phyloP scores from a whole-genome alignment of 169 alveolate species.

The Eimeria acervulina region DNA sequence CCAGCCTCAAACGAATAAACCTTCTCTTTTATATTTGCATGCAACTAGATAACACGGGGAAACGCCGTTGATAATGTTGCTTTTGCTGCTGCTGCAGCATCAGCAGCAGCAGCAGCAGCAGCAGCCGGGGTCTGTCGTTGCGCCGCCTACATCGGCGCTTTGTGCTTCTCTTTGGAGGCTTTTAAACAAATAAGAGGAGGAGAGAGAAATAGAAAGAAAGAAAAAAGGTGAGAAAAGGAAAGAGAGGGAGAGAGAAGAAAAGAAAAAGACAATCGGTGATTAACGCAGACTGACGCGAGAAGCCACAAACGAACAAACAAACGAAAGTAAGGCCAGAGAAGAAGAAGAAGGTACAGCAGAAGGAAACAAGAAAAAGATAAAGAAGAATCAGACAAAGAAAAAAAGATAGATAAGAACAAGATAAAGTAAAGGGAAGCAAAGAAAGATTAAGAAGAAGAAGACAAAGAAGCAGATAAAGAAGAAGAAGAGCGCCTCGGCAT shows the following conservation, averaged over 20 bases:
- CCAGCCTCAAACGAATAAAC: too few species aligned
- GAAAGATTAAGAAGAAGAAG: background rate
- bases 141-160: background rate
- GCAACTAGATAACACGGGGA: too few species aligned
- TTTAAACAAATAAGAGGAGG: background rate
- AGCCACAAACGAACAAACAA: too few species aligned
- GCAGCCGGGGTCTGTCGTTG: background rate
- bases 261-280: too few species aligned
- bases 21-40: too few species aligned
- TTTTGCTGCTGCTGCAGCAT: background rate
- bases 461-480: background rate
- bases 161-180: background rate
- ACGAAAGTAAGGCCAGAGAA: too few species aligned
- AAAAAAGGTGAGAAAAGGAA: background rate
- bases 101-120: background rate
- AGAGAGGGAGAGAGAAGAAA: background rate
- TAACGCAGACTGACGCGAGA: too few species aligned
- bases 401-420: background rate
- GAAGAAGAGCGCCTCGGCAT: slow-evolving; percentile 52
- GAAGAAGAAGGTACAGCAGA: background rate
- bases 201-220: background rate
- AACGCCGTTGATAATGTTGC: too few species aligned
- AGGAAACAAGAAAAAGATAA: background rate
- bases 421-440: background rate
- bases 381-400: background rate